phyloP scores from a whole-genome alignment of 1,139 yeast genomes.

The Debaryomyces psychrophilus region DNA sequence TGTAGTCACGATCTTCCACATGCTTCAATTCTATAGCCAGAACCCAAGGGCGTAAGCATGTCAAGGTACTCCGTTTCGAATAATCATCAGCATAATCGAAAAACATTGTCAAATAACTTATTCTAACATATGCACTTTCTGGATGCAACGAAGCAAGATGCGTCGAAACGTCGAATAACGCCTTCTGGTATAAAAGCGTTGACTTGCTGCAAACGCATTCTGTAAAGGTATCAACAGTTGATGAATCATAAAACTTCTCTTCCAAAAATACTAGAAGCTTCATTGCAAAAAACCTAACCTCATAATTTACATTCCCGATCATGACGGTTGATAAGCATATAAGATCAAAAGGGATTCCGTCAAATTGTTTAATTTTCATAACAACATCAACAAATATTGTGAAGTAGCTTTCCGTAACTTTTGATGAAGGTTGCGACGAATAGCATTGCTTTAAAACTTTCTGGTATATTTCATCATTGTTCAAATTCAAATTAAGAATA shows the following conservation, averaged over 20 bases:
- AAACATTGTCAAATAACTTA: conserved; percentile 73
- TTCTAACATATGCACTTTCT: conserved; percentile 59
- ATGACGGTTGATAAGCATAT: conserved; percentile 68
- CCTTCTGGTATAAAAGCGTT: conserved; percentile 75
- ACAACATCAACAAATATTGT: conserved; percentile 68
- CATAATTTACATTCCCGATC: conserved; percentile 64
- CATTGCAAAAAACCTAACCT: conserved; percentile 66
- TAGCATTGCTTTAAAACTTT: conserved; percentile 75
- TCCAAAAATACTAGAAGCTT: conserved; percentile 61
- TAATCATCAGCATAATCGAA: conserved; percentile 61
- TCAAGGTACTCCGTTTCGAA: conserved; percentile 73
- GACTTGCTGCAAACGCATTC: conserved; percentile 69
- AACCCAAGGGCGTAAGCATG: conserved; percentile 88
- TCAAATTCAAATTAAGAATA: conserved; percentile 62
- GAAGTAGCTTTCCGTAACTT: conserved; percentile 69
- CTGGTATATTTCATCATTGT: conserved; percentile 56
- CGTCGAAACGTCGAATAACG: conserved; percentile 68
- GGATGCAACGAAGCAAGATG: conserved; percentile 56
- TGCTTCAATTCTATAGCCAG: conserved; percentile 70
- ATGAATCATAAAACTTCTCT: conserved; percentile 48
- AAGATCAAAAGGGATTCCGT: conserved; percentile 56
- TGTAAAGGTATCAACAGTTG: conserved; percentile 48
- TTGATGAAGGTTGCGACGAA: conserved; percentile 51
- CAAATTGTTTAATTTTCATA: conserved; percentile 39
- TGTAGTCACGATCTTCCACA: conserved; percentile 15